Evolutionary conservation across 2,329 filamentous ascomycete species (phyloP).

Genomic region (Calonectria multiphialidica): DNA sequence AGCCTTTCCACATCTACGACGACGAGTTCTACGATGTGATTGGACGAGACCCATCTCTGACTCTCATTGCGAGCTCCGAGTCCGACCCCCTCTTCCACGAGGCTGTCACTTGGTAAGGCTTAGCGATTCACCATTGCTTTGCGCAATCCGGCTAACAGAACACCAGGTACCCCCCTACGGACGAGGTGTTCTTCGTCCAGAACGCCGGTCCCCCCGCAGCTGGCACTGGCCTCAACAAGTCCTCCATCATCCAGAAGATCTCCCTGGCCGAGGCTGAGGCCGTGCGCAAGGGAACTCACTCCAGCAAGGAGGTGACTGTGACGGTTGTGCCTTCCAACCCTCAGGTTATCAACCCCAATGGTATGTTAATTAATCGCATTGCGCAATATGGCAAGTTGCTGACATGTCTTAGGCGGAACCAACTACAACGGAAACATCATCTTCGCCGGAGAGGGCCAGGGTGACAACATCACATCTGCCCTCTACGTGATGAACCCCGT

Average conservation of each 20-base stretch:
- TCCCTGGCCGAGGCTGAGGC: slow-evolving; percentile 57
- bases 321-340: slow-evolving; percentile 56
- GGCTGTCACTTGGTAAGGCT: slow-evolving; percentile 61
- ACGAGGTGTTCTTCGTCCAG: slow-evolving; percentile 67
- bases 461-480: slow-evolving; percentile 46
- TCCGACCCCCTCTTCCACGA: slow-evolving; percentile 66
- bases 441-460: slow-evolving; percentile 64
- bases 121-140: fast-evolving
- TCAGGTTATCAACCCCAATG: slow-evolving; percentile 63
- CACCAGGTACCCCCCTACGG: slow-evolving; percentile 53
- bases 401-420: slow-evolving; percentile 54
- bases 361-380: slow-evolving; percentile 42
- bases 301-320: slow-evolving; percentile 53
- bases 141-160: background rate
- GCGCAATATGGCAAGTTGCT: fast-evolving
- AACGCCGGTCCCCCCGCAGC: slow-evolving; percentile 60
- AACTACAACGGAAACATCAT: slow-evolving; percentile 63
- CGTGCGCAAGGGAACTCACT: slow-evolving; percentile 20
- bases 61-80: slow-evolving; percentile 59
- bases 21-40: slow-evolving; percentile 63
- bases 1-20: slow-evolving; percentile 55
- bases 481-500: slow-evolving; percentile 44
- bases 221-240: slow-evolving; percentile 64
- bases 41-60: slow-evolving; percentile 61
- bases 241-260: slow-evolving; percentile 64